Base-by-base conservation (phyloP, 176 grass and related monocot species). In the Bonia amplexicaulis region DNA sequence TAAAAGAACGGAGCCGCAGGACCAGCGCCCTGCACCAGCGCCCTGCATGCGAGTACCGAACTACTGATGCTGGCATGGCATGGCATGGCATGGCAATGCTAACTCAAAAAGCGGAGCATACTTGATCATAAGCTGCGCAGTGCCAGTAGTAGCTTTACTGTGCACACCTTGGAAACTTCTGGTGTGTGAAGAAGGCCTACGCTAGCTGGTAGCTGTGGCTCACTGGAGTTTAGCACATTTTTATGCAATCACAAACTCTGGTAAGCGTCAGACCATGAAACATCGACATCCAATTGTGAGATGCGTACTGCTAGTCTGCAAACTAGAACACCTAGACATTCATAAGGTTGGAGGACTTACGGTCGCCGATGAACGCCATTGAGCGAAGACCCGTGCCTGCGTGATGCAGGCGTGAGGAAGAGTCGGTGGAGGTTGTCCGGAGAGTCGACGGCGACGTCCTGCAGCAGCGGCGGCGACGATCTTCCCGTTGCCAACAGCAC, bases 141-240 rank as follows among this genome's bases (percentile, higher is more conserved):
- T 3, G 31, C 31, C 31, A 33, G 31, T 31, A 7, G 63, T 31
- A 7, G 63, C 26, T 66, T 35, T 33, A 17, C 31, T 26, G 20
- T 58, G 9, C 64, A 9, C 15, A 39, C 15, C 16, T 9, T 67
- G 29, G 31, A 39, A 69, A 22, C 35, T 41, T 68, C 66, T 22
- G 35, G 35, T 11, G 66, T 19, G 2, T n/a, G 54, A 17, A 53
- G 16, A 5, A 1, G 51, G 51, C 42, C 27, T 26, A 15, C 20
- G 22, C 22, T 26, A 48, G 6, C 9, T 26, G 19, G 75, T 5
- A 26, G 48, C 51, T 17, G 39, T 10, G 14, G 26, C n/a, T 62
- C 80, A 83, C 81, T 73, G 54, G 53, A 64, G 81, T 64, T 74
- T 52, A 84, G 58, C 20, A 41, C 71, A 74, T 65, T 65, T 83